A percentile compares a stretch with the other conserved stretches of the same genome.
Conservation (phyloP, 2,329 filamentous ascomycete genomes). For the Penicillium sp. region DNA sequence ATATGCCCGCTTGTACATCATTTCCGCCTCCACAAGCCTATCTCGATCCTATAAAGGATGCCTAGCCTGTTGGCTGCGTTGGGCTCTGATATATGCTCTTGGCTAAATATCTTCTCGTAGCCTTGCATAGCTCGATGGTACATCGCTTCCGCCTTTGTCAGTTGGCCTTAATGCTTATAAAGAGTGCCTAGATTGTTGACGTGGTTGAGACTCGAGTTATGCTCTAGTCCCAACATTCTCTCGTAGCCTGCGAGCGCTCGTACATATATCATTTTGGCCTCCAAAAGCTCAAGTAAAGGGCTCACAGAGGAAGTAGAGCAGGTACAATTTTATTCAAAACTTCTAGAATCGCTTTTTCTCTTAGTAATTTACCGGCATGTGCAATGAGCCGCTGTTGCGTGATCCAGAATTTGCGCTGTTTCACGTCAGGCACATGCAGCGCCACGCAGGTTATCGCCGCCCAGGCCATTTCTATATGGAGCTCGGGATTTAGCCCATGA, state of each 20-base stretch:
- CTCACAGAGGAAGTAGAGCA: neutral
- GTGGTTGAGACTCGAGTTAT: no score
- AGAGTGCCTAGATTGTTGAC: neutral
- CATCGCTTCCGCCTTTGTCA: neutral
- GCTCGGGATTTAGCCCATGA: slow-evolving; percentile 1
- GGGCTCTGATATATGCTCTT: no score
- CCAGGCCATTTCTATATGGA: neutral
- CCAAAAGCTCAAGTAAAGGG: neutral
- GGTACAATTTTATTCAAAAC: neutral
- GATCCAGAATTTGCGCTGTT: neutral
- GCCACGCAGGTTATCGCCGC: neutral
- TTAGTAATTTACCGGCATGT: neutral
- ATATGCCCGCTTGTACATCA: no score
- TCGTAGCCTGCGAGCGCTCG: neutral
- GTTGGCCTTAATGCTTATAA: neutral
- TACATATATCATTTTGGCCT: slow-evolving; percentile 1
- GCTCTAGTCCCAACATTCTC: neutral
- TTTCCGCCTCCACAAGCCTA: no score
- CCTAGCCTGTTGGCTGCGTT: no score
- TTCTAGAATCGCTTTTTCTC: neutral
- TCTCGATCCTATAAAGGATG: no score
- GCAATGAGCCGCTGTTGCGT: neutral
- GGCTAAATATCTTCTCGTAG: no score
- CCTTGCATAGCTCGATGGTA: slow-evolving; percentile 1
- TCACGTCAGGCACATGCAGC: neutral